These are phyloP conservation scores for Penicillium mononematosum DNA, from an alignment of 495 filamentous ascomycete genomes.

Conservation along the genomic window DNA sequence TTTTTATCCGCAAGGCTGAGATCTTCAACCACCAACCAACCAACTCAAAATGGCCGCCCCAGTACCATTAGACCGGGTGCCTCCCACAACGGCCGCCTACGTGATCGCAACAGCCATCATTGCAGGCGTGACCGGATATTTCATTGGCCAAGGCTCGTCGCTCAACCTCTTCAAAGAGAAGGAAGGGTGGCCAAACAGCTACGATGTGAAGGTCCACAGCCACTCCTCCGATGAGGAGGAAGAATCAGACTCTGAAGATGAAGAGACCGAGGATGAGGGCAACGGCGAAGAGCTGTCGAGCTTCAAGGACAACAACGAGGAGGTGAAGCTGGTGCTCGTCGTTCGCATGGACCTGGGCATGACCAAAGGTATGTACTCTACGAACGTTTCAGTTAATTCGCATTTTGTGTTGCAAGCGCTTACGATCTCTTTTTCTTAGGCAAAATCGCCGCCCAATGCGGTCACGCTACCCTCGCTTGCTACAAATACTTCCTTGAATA, in stretches of 20 bases:
- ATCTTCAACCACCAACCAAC: slow-evolving; percentile 3
- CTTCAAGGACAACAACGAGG: slow-evolving; percentile 60
- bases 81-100: slow-evolving; percentile 50
- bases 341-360: slow-evolving; percentile 93
- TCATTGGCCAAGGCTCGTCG: slow-evolving; percentile 54
- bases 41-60: slow-evolving; percentile 40
- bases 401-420: slow-evolving; percentile 6
- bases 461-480: slow-evolving; percentile 94
- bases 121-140: slow-evolving; percentile 65
- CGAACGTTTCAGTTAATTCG: not conserved
- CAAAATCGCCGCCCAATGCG: slow-evolving; percentile 95
- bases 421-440: slow-evolving; percentile 48
- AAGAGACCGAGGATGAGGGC: slow-evolving; percentile 41
- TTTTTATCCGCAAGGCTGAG: not conserved
- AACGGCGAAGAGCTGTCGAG: slow-evolving; percentile 44
- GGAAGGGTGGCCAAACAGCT: slow-evolving; percentile 51
- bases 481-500: slow-evolving; percentile 77
- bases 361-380: slow-evolving; percentile 72
- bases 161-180: slow-evolving; percentile 47
- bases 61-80: slow-evolving; percentile 34
- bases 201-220: slow-evolving; percentile 49
- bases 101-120: slow-evolving; percentile 65
- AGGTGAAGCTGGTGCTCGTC: slow-evolving; percentile 91
- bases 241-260: slow-evolving; percentile 28
- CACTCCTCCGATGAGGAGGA: slow-evolving; percentile 48